A percentile compares a stretch with the other conserved stretches of the same genome.
These are phyloP conservation scores for Pythium inflatum DNA, from an alignment of 352 stramenopile genomes.

Conservation along the genomic window DNA sequence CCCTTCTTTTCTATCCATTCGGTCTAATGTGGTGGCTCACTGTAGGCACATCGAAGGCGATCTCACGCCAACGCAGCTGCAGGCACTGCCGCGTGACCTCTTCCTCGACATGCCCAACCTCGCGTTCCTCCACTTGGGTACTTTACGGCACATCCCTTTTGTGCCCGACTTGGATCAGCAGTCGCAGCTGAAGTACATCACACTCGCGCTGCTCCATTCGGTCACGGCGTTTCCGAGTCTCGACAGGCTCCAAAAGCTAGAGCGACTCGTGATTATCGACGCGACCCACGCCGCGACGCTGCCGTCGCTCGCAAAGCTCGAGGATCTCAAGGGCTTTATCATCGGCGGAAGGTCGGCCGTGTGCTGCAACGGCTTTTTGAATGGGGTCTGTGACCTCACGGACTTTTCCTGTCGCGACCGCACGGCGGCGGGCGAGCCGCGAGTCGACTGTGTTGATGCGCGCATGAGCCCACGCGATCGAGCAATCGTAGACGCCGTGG, in stretches of 20 bases:
- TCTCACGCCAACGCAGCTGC: not conserved
- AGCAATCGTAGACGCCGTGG: not conserved
- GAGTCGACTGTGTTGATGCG: not conserved
- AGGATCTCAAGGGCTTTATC: conserved; percentile 11
- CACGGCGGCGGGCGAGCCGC: conserved; percentile 1
- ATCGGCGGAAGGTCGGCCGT: conserved; percentile 19
- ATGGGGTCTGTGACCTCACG: conserved; percentile 24
- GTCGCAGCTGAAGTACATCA: not conserved
- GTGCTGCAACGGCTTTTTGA: conserved; percentile 37
- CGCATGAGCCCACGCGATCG: conserved; percentile 8
- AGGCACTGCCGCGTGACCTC: not conserved
- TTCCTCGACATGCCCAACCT: conserved; percentile 12
- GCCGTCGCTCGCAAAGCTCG: conserved; percentile 16
- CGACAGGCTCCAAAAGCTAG: conserved; percentile 11
- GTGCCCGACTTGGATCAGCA: not conserved
- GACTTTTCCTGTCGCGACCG: conserved; percentile 15
- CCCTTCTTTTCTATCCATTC: no score
- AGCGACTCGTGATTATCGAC: conserved; percentile 17
- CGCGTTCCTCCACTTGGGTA: conserved; percentile 25
- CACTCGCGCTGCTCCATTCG: conserved; percentile 12
- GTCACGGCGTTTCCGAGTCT: conserved; percentile 20
- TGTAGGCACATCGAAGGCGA: conserved; percentile 11
- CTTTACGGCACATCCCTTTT: not conserved
- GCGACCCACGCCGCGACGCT: not conserved
- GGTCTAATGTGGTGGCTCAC: no score